These are phyloP conservation scores for Eleusine coracana DNA, from an alignment of 176 grass and related monocot genomes.

Conservation along the genomic window DNA sequence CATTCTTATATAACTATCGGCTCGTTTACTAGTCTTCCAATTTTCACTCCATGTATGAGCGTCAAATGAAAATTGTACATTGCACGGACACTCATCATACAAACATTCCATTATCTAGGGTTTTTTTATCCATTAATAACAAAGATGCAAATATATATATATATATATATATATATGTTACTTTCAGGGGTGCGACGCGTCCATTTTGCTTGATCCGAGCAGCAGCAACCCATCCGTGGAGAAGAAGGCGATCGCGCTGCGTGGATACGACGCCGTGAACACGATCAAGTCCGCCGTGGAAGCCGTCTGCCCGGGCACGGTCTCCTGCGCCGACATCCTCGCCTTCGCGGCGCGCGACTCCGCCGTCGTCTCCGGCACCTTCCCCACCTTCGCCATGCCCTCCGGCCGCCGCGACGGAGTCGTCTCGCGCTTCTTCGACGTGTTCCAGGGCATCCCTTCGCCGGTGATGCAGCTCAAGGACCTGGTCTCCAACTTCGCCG, in stretches of 20 bases:
- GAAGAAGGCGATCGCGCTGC: constrained; percentile 51
- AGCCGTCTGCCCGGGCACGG: constrained; percentile 33
- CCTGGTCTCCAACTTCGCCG: constrained; percentile 24
- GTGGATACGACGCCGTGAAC: constrained; percentile 51
- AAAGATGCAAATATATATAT: no score
- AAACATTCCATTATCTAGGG: no score
- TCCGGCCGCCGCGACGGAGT: constrained; percentile 18
- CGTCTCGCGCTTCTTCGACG: constrained; percentile 11
- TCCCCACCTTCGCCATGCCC: constrained; percentile 10
- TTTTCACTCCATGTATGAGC: no score
- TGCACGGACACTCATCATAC: no score
- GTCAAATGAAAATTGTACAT: no score
- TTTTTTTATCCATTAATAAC: no score
- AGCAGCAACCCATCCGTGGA: constrained; percentile 32
- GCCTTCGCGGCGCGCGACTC: constrained; percentile 60
- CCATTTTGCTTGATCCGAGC: constrained; percentile 1
- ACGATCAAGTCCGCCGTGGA: constrained; percentile 53
- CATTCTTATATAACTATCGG: not conserved
- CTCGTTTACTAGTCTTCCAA: not conserved
- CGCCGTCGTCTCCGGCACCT: constrained; percentile 33
- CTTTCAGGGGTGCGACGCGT: constrained; percentile 33
- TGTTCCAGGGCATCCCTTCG: constrained; percentile 22
- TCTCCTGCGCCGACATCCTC: constrained; percentile 68
- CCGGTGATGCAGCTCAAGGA: not conserved
- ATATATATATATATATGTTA: no score